Evolutionary conservation across 495 filamentous ascomycete genomes (phyloP).

Genomic region (Penicillium fimorum): DNA sequence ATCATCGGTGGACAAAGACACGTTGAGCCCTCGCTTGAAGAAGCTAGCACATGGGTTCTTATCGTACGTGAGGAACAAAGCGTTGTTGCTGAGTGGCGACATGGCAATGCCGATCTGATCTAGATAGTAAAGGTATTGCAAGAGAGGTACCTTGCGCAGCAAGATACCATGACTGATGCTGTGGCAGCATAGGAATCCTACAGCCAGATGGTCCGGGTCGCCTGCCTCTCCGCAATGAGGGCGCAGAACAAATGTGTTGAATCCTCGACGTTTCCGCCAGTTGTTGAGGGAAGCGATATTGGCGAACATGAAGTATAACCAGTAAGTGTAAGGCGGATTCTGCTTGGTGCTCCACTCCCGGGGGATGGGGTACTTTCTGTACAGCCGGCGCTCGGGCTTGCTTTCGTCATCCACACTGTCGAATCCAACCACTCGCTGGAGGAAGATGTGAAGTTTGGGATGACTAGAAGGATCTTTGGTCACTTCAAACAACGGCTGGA

Average conservation of each 20-base stretch:
- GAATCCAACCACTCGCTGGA: conserved; percentile 93
- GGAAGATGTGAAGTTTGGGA: conserved; percentile 89
- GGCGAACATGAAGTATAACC: conserved; percentile 95
- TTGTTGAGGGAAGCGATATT: conserved; percentile 91
- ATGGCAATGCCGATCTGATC: conserved; percentile 98
- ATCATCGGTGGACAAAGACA: conserved; percentile 94
- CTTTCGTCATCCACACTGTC: conserved; percentile 98
- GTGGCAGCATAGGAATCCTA: conserved; percentile 89
- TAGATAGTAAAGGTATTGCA: conserved; percentile 97
- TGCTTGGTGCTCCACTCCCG: conserved; percentile 85
- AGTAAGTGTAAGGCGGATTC: conserved; percentile 98
- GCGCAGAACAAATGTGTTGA: conserved; percentile 91
- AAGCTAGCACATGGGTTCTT: conserved; percentile 94
- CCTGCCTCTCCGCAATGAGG: conserved; percentile 97
- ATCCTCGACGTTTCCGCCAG: conserved; percentile 85
- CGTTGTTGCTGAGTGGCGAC: conserved; percentile 98
- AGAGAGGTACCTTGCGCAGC: conserved; percentile 85
- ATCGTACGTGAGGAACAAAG: conserved; percentile 93
- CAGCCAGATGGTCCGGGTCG: conserved; percentile 92
- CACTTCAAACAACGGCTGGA: conserved; percentile 91
- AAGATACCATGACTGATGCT: conserved; percentile 96
- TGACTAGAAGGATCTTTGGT: conserved; percentile 83
- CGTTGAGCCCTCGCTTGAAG: conserved; percentile 90
- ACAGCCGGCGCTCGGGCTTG: conserved; percentile 87
- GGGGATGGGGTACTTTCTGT: conserved; percentile 89